Base-by-base conservation (phyloP, 306 rosid genomes). In the Vigna hirtella region DNA sequence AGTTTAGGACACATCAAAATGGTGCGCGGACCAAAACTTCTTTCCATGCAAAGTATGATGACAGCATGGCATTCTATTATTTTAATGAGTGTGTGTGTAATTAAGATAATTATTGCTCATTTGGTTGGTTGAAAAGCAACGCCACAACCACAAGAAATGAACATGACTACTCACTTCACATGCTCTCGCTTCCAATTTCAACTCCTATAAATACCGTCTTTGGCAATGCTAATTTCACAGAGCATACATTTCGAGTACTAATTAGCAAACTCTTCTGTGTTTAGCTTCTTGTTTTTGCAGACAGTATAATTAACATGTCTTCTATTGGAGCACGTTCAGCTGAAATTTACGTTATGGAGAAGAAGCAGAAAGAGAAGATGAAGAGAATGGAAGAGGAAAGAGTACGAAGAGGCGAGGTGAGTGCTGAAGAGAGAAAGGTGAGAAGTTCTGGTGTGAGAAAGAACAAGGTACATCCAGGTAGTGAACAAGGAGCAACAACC, bases 261-360 rank as follows among this genome's bases (percentile, higher is more conserved):
- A 15, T 13, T 64, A 62, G 14, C 56, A 28, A 58, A 24, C 30
- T 28, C 4, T 17, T 50, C 2, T 10, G 52, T 36, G 38, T 15
- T 22, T 79, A 10, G 40, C 40, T 75, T 56, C 15, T 38, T 68
- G 48, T 49, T 40, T 67, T 77, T 55, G 57, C 65, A 51, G 62
- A 56, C 12, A 43, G 45, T 36, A 76, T 30, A 30, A 4, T 30
- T 30, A 30, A 61, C 66, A 83, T 85, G 85, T 85, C 88, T 77
- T 85, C 85, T 50, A 85, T 81, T 52, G 88, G 88, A 10, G 88
- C 88, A 51, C 78, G 83, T 55, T 85, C 88, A 52, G 85, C 88
- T 77, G 78, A 69, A 61, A 68, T 85, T 9, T 72, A 18, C 47
- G 66, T 85, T 1, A 73, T 85, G 85, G 66, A 74, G 78, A 81